These are phyloP conservation scores for Diaporthe eres DNA, from an alignment of 2,329 filamentous ascomycete species.

Conservation along the genomic window DNA sequence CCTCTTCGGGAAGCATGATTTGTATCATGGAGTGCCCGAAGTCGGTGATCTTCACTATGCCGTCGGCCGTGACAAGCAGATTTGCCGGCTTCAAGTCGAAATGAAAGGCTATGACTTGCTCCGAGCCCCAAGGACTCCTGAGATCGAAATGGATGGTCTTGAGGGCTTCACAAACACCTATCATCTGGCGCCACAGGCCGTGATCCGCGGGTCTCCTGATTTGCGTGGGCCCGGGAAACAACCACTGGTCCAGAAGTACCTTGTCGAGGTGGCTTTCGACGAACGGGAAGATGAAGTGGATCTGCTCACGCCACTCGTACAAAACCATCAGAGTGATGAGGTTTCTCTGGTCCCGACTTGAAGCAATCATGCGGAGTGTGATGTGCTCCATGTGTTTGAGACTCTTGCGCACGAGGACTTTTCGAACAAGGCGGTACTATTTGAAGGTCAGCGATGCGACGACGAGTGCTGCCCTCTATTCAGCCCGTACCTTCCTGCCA, in stretches of 20 bases:
- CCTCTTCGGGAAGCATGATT: not conserved
- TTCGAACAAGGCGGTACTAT: not conserved
- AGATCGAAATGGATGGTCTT: constrained; percentile 3
- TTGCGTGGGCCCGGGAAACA: not conserved
- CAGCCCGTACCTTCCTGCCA: not conserved
- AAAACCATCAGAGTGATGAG: constrained; percentile 4
- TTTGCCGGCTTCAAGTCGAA: constrained; percentile 5
- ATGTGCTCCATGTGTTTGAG: constrained; percentile 1
- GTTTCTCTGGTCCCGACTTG: not conserved
- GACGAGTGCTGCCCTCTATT: not conserved
- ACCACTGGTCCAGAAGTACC: not conserved
- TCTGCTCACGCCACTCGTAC: not conserved
- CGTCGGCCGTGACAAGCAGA: not conserved
- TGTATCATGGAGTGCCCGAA: not conserved
- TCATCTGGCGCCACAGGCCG: not conserved
- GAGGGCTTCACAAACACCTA: not conserved
- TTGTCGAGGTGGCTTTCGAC: not conserved
- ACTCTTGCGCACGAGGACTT: not conserved
- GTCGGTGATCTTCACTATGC: not conserved
- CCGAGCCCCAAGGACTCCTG: not conserved
- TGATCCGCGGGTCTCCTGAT: not conserved
- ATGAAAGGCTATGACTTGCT: constrained; percentile 4
- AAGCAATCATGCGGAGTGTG: not conserved
- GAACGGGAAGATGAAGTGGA: not conserved
- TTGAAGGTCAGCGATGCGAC: not conserved